These are phyloP conservation scores for Diaporthe ilicicola DNA, from an alignment of 2,329 filamentous ascomycete genomes.

Conservation along the genomic window DNA sequence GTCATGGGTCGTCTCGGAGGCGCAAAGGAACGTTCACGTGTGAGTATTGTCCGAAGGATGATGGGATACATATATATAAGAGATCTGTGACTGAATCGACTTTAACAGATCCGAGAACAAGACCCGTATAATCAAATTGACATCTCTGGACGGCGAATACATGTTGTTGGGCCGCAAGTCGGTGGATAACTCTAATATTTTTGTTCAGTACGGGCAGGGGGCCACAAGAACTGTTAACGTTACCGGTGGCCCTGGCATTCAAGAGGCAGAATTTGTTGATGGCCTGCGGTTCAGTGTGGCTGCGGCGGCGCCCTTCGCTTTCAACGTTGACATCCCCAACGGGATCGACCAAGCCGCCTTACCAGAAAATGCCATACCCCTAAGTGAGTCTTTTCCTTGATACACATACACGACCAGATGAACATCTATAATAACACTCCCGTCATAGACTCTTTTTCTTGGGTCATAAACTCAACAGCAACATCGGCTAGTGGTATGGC, in stretches of 20 bases:
- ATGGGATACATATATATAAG: too few species aligned
- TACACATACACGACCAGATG: rapidly evolving
- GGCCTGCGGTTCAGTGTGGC: constrained; percentile 4
- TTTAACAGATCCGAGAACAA: constrained; percentile 31
- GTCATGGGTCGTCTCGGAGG: neutral
- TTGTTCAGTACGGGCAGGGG: constrained; percentile 45
- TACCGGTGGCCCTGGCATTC: neutral
- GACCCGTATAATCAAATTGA: constrained; percentile 44
- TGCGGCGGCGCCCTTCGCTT: neutral
- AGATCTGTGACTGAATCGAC: too few species aligned
- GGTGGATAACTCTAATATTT: constrained; percentile 41
- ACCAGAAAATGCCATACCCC: neutral
- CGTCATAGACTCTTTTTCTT: neutral
- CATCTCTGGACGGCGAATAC: constrained; percentile 43
- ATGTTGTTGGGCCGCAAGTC: constrained; percentile 42
- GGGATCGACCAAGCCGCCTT: neutral
- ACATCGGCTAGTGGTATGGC: neutral
- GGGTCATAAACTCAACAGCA: neutral
- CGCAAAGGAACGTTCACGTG: constrained; percentile 10
- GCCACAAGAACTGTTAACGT: constrained; percentile 39
- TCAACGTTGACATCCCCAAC: constrained; percentile 14
- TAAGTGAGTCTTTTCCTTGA: neutral
- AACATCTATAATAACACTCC: neutral
- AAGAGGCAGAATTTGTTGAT: constrained; percentile 14
- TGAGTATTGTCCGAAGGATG: neutral